These are phyloP conservation scores for Castanea crenata DNA, from an alignment of 306 rosid species.

Conservation along the genomic window DNA sequence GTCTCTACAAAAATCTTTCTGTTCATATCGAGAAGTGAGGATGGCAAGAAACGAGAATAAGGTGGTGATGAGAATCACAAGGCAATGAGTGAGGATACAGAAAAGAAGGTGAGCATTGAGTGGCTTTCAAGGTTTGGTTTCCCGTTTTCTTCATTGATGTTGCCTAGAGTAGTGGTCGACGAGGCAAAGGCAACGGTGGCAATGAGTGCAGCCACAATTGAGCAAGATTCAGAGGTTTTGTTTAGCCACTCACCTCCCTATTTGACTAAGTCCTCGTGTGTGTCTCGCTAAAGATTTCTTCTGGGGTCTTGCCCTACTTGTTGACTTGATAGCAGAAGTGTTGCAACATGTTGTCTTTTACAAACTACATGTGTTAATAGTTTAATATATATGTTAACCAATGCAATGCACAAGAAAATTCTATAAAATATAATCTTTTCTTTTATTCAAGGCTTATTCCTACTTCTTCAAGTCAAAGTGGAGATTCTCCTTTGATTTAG, in stretches of 20 bases:
- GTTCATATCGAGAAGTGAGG: constrained; percentile 8
- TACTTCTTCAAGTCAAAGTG: too few relatives aligned
- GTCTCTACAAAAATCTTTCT: not conserved
- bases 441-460: too few relatives aligned
- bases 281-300: constrained; percentile 30
- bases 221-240: constrained; percentile 45
- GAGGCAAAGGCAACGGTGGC: constrained; percentile 52
- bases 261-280: constrained; percentile 30
- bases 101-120: constrained; percentile 19
- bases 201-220: constrained; percentile 51
- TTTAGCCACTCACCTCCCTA: constrained; percentile 41
- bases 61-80: constrained; percentile 24
- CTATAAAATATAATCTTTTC: too few relatives aligned
- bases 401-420: too few relatives aligned
- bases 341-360: constrained; percentile 30
- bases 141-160: not conserved
- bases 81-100: constrained; percentile 29
- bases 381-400: too few relatives aligned
- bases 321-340: constrained; percentile 33
- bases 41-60: constrained; percentile 12
- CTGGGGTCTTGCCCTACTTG: constrained; percentile 23
- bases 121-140: constrained; percentile 10
- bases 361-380: constrained; percentile 25
- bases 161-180: constrained; percentile 31
- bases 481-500: too few relatives aligned